phyloP scores from a whole-genome alignment of 1,284 basidiomycete species.

The Kwoniella shivajii region DNA sequence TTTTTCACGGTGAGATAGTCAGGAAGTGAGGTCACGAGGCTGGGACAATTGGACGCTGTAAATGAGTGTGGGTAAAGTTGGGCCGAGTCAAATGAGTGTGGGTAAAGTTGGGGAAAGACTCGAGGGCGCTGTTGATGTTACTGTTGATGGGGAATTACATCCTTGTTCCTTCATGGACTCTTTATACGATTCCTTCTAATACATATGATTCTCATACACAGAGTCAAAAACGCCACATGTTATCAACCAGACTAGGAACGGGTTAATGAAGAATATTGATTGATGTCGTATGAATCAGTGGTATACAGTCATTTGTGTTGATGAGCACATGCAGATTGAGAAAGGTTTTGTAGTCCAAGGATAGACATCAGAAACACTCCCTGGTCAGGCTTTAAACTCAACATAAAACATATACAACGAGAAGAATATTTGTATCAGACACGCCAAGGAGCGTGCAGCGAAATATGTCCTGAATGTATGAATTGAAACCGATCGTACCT shows the following conservation, averaged over 20 bases:
- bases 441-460: too few species aligned
- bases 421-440: background rate
- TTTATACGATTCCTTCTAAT: too few species aligned
- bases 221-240: constrained; percentile 1
- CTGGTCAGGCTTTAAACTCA: background rate
- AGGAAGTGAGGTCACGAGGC: too few species aligned
- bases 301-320: too few species aligned
- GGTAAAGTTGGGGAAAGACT: background rate
- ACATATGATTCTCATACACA: too few species aligned
- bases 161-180: background rate
- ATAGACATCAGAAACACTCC: background rate
- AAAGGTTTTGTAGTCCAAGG: too few species aligned
- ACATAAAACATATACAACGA: background rate
- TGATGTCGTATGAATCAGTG: too few species aligned
- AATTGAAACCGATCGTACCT: too few species aligned
- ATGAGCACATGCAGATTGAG: too few species aligned
- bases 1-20: too few species aligned
- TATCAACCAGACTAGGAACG: background rate
- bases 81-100: background rate
- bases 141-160: background rate
- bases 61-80: background rate
- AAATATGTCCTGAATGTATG: too few species aligned
- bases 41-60: background rate
- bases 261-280: background rate
- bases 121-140: background rate